Base-by-base conservation (phyloP, 345 rosid genomes). In the Hibiscus trionum region DNA sequence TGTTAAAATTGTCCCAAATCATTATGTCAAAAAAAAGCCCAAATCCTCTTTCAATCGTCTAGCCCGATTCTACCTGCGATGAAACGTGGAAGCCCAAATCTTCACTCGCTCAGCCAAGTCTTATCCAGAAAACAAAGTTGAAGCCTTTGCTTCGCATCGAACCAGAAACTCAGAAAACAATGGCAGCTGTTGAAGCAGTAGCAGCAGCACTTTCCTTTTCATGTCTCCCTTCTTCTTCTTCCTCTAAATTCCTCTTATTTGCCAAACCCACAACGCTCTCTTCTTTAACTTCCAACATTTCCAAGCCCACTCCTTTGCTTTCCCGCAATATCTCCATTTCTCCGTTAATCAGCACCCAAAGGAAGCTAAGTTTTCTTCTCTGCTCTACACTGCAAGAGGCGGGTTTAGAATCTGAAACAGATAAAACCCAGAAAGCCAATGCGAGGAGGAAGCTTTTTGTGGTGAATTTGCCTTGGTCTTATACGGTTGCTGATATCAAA, bases 391-490 rank as follows among this genome's bases (percentile, higher is more conserved):
- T 81, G 5, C 91, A 90, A 72, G 87, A 87, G 72, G 68, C 76
- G 0, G 37, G 77, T 2, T 12, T 64, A 24, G 93, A 82, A 65
- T 68, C 75, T 52, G 78, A 73, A n/a, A 58, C 81, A n/a, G 87
- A 85, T 61, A 60, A 85, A 75, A 75, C 83, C 75, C 83, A 85
- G 82, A 79, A 71, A 31, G 56, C 61, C 39, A 82, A 78, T 82
- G 57, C 74, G 0, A 88, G 84, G 84, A 90, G 80, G 72, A 91
- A 94, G 88, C 88, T 94, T 3, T 84, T 73, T 70, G 95, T 91
- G 17, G 72, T 76, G 69, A 94, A 94, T 82, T 88, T 94, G 56
- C 96, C 97, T 0, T 88, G 95, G 96, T 78, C 95, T 66, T 75
- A 81, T 78, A 76, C 90, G 57, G 87, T 86, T 15, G 83, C 24